phyloP scores from a whole-genome alignment of 148 eudicot genomes.

The Cornus kousa region DNA sequence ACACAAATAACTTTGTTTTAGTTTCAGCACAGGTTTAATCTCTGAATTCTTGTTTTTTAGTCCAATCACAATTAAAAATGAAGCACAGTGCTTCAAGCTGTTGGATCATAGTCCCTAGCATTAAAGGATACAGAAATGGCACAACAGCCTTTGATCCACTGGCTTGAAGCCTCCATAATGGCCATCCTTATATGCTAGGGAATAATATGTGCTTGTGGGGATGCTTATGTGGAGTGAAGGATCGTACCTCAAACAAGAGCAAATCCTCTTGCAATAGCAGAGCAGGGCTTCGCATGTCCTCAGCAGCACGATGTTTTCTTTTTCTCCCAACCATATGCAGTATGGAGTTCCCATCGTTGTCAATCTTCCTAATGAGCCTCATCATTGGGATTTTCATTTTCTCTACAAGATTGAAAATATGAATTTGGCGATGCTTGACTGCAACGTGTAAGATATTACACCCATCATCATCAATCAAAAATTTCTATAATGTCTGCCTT shows the following conservation, averaged over 20 bases:
- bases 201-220: background rate
- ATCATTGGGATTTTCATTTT: constrained; percentile 10
- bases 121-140: background rate
- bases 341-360: background rate
- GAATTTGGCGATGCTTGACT: constrained; percentile 1
- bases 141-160: background rate
- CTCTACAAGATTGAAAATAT: constrained; percentile 5
- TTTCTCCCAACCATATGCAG: constrained; percentile 8
- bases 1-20: background rate
- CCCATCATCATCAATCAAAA: constrained; percentile 2
- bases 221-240: too few species aligned
- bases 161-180: background rate
- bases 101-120: background rate
- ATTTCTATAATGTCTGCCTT: background rate
- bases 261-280: constrained; percentile 1
- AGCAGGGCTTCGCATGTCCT: constrained; percentile 14
- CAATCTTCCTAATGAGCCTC: constrained; percentile 1
- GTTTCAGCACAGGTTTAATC: too few species aligned
- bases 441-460: constrained; percentile 1
- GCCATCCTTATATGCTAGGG: background rate
- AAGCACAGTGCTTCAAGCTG: background rate
- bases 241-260: constrained; percentile 13
- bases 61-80: background rate
- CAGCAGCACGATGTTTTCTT: background rate
- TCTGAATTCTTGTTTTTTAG: background rate